Conservation (phyloP, 345 rosid genomes). For the Citrus mangshanensis region DNA sequence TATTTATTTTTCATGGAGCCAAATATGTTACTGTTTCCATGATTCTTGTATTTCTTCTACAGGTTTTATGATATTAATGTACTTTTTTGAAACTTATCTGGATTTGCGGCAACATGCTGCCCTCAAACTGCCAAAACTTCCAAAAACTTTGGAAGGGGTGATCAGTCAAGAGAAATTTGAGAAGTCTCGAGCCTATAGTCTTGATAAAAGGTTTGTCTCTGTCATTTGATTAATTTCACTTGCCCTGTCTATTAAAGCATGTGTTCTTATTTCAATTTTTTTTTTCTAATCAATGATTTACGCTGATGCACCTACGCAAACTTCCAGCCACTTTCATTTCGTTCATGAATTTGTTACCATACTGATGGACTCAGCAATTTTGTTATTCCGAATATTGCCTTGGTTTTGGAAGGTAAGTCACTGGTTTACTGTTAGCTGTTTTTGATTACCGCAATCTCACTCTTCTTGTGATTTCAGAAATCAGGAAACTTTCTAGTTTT, state of each 20-base stretch:
- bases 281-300: slow-evolving; percentile 4
- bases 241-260: background rate
- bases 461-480: slow-evolving; percentile 44
- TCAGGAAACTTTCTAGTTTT: slow-evolving; percentile 63
- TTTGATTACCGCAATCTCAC: slow-evolving; percentile 15
- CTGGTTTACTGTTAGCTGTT: background rate
- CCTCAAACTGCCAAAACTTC: slow-evolving; percentile 78
- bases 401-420: slow-evolving; percentile 94
- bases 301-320: slow-evolving; percentile 17
- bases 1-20: background rate
- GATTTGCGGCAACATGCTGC: slow-evolving; percentile 87
- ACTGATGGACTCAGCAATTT: slow-evolving; percentile 89
- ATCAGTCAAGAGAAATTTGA: slow-evolving; percentile 92
- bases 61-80: slow-evolving; percentile 95
- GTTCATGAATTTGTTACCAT: slow-evolving; percentile 86
- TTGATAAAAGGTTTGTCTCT: slow-evolving; percentile 77
- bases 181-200: slow-evolving; percentile 91
- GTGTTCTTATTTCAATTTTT: background rate
- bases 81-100: slow-evolving; percentile 81
- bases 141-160: slow-evolving; percentile 82
- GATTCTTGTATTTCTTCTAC: slow-evolving; percentile 9
- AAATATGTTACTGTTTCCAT: background rate
- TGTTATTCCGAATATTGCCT: slow-evolving; percentile 84
- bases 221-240: background rate
- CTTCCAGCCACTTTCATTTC: slow-evolving; percentile 80